phyloP scores from a whole-genome alignment of 1,139 yeast genomes.

The Zhuliangozyma parablackwelliae region DNA sequence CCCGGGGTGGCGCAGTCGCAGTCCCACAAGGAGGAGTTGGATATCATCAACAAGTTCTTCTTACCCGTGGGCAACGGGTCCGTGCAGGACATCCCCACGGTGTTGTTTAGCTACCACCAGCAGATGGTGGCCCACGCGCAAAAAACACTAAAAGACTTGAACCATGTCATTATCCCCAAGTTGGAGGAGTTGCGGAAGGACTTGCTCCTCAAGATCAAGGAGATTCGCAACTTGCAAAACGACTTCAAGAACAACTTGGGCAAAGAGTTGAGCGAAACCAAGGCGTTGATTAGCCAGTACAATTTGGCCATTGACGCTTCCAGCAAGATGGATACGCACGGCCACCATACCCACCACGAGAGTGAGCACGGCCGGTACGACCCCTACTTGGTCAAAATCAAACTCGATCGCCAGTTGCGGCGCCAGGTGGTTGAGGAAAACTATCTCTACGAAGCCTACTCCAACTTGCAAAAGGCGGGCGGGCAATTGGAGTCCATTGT shows the following conservation, averaged over 20 bases:
- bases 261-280: constrained; percentile 65
- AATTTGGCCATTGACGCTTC: constrained; percentile 37
- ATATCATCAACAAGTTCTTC: constrained; percentile 45
- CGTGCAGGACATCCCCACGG: constrained; percentile 73
- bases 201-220: constrained; percentile 77
- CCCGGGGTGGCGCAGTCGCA: constrained; percentile 1
- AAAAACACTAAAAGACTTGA: constrained; percentile 68
- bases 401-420: constrained; percentile 71
- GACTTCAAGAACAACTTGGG: constrained; percentile 77
- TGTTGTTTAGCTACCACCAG: constrained; percentile 71
- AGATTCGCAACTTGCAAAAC: constrained; percentile 72
- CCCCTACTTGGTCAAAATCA: constrained; percentile 73
- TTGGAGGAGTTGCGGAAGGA: constrained; percentile 83
- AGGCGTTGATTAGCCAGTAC: constrained; percentile 46
- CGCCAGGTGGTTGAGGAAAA: constrained; percentile 80
- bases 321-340: constrained; percentile 27
- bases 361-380: constrained; percentile 54
- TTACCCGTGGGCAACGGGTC: constrained; percentile 79
- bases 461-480: constrained; percentile 83
- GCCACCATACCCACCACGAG: constrained; percentile 12
- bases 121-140: constrained; percentile 65
- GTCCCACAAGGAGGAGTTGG: constrained; percentile 9
- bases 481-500: constrained; percentile 86
- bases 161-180: constrained; percentile 68
- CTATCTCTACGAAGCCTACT: constrained; percentile 80